These are phyloP conservation scores for Crithidia brevicula DNA, from an alignment of 208 protist species.

Conservation along the genomic window DNA sequence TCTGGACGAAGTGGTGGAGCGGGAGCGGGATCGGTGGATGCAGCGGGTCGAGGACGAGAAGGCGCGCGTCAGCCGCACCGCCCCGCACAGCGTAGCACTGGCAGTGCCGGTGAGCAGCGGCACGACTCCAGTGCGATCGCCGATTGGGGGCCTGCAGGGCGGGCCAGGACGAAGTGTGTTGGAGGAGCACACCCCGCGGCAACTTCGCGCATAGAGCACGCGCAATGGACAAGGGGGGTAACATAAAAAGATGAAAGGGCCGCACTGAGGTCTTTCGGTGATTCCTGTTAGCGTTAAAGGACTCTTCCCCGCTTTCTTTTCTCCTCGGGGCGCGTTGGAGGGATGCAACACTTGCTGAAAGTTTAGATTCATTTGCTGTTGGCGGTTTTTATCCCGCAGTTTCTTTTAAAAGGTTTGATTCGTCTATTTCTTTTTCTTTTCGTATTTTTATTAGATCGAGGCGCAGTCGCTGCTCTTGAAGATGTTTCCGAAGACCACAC, in stretches of 20 bases:
- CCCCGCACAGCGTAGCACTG: constrained; percentile 22
- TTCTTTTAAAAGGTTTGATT: too few relatives aligned
- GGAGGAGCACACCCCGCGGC: constrained; percentile 18
- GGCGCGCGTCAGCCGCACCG: constrained; percentile 44
- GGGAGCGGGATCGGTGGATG: constrained; percentile 65
- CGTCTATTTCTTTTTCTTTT: too few relatives aligned
- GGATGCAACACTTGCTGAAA: too few relatives aligned
- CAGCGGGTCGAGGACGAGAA: constrained; percentile 76
- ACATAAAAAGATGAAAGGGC: neutral
- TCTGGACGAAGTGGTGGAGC: constrained; percentile 68
- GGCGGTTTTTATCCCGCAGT: too few relatives aligned
- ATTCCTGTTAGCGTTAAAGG: too few relatives aligned
- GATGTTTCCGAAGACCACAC: neutral
- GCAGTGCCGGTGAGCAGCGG: constrained; percentile 19
- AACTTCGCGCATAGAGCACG: constrained; percentile 22
- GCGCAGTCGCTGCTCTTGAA: too few relatives aligned
- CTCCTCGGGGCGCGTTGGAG: too few relatives aligned
- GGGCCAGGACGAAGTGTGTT: constrained; percentile 18
- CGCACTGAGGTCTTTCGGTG: too few relatives aligned
- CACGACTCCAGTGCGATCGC: constrained; percentile 28
- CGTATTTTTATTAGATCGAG: neutral
- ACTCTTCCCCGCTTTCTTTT: neutral
- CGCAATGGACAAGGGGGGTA: too few relatives aligned
- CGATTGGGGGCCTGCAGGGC: constrained; percentile 9
- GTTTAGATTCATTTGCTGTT: too few relatives aligned